Evolutionary conservation across 441 rosid genomes (phyloP).

Genomic region (Adansonia madagascariensis): DNA sequence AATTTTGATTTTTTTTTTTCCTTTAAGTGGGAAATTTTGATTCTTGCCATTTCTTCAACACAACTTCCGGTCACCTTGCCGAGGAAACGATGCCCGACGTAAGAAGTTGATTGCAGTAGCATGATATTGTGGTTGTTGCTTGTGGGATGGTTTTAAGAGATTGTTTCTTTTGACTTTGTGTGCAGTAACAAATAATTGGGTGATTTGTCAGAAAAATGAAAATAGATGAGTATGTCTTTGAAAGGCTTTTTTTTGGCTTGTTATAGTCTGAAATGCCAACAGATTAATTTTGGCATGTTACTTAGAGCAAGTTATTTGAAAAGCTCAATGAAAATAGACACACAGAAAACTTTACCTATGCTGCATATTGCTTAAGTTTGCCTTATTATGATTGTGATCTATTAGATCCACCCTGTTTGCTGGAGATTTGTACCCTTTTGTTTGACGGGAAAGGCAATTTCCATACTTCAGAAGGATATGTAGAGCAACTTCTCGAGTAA

Average conservation of each 20-base stretch:
- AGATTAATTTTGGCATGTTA: conserved; percentile 6
- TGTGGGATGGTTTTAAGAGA: conserved; percentile 45
- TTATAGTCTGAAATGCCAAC: conserved; percentile 21
- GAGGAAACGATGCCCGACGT: conserved; percentile 37
- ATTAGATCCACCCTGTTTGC: background rate
- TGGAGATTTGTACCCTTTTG: background rate
- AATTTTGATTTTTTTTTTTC: conserved; percentile 30
- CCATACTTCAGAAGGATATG: background rate
- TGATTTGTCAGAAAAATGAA: conserved; percentile 45
- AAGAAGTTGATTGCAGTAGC: conserved; percentile 39
- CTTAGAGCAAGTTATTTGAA: conserved; percentile 12
- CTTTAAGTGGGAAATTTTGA: conserved; percentile 44
- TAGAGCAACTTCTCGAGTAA: background rate
- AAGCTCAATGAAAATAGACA: background rate
- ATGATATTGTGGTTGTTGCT: conserved; percentile 42
- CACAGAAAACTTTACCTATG: background rate
- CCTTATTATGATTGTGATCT: background rate
- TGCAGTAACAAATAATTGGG: conserved; percentile 76
- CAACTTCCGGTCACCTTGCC: conserved; percentile 38
- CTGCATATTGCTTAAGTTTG: background rate
- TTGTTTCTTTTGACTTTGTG: conserved; percentile 68
- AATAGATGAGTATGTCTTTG: conserved; percentile 42
- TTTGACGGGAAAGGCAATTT: conserved; percentile 1
- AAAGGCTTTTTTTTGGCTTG: conserved; percentile 9
- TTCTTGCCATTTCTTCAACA: conserved; percentile 50